Evolutionary conservation across 163 green algal genomes (phyloP), one percentile per base, ranked within the genome.

Genomic region (Scenedesmus sp.): DNA sequence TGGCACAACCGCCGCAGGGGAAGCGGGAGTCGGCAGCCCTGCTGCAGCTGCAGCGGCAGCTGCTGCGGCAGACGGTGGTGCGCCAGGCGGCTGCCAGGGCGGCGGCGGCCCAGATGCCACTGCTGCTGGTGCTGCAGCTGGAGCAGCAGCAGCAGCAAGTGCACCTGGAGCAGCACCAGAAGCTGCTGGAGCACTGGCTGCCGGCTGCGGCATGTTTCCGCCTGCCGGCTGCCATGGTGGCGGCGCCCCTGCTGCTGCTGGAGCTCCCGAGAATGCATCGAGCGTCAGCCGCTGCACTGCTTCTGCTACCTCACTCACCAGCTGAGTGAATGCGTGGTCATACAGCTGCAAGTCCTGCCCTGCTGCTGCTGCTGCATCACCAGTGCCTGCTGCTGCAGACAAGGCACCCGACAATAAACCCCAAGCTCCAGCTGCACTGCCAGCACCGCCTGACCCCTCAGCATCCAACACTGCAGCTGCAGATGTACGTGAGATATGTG

Each of bases 281-380:
- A 92, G 37, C 2, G 89, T 89, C 0, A 92, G 22, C 82, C 86
- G 81, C 89, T 86, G 61, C 44, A 89, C 89, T 43, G 81, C 73
- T 26, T 10, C 51, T 13, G 53, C 56, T 13, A 92, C 83, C 18
- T 86, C 49, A 22, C 68, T 72, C 35, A 90, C 72, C 46, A 87
- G 84, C 24, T 73, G 30, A 20, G 89, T 90, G 30, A 90, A 90
- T 22, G 53, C 56, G 24, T 83, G 6, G 56, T 90, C 90, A 72
- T 88, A 93, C 43, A n/a, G 37, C 56, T 84, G 78, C 24, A 49
- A 33, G 9, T n/a, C 65, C 40, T 43, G 73, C 46, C 42, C 53
- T 84, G 51, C 87, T 82, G 78, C 87, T 46, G 15, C 78, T 68
- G 35, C 13, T 86, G 51, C 13, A 33, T 20, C 68, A 61, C 42